phyloP scores from a whole-genome alignment of 768 basidiomycete genomes.

The Ramaria rubella region DNA sequence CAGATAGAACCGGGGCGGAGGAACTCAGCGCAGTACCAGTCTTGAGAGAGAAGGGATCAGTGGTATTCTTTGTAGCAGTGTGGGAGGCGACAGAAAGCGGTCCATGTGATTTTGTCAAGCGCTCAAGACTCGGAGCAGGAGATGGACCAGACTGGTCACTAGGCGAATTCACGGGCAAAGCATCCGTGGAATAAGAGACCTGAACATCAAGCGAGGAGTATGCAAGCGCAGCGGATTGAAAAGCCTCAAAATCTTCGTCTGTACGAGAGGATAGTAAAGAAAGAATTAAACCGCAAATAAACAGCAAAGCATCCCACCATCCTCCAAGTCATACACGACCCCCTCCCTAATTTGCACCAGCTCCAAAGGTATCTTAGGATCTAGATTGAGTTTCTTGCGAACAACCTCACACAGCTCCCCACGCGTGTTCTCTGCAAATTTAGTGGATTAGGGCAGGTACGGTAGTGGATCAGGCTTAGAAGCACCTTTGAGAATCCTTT shows the following conservation, averaged over 20 bases:
- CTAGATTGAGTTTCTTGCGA: slow-evolving; percentile 53
- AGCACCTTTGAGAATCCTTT: slow-evolving; percentile 38
- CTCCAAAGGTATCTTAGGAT: slow-evolving; percentile 27
- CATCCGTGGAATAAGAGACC: slow-evolving; percentile 29
- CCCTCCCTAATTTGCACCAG: slow-evolving; percentile 50
- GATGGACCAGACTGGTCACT: neutral
- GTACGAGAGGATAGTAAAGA: neutral
- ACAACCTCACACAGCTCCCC: slow-evolving; percentile 51
- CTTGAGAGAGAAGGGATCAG: too few species aligned
- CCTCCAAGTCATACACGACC: slow-evolving; percentile 60
- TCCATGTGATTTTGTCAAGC: neutral
- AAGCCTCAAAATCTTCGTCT: slow-evolving; percentile 82
- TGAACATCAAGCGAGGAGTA: slow-evolving; percentile 16
- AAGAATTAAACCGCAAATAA: slow-evolving; percentile 6
- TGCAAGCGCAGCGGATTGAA: slow-evolving; percentile 41
- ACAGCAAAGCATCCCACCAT: slow-evolving; percentile 41
- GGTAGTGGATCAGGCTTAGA: slow-evolving; percentile 11
- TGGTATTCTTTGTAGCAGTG: too few species aligned
- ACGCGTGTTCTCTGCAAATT: slow-evolving; percentile 50
- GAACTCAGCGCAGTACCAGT: neutral
- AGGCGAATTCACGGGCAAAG: neutral
- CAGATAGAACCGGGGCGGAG: slow-evolving; percentile 1
- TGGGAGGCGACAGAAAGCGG: too few species aligned
- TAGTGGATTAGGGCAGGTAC: neutral
- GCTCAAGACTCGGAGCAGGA: neutral